Evolutionary conservation across 2,329 filamentous ascomycete genomes (phyloP), one percentile per base, ranked within the genome.

Genomic region (Pseudocercospora pini-densiflorae): DNA sequence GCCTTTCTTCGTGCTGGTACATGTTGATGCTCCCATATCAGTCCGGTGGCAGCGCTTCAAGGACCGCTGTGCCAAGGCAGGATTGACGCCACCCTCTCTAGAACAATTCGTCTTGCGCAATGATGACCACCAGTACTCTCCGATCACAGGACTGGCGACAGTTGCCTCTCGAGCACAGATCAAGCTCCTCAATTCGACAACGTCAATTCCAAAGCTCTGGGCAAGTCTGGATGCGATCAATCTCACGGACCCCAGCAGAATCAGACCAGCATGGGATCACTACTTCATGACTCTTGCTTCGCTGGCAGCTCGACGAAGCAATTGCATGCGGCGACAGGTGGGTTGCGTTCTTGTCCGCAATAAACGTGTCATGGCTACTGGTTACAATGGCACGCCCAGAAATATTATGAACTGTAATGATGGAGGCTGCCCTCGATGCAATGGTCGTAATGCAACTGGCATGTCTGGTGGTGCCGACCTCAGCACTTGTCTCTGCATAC

Each of bases 281-380:
- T 99, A 99, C 82, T 99, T 99, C 77, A 99, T 99, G 95, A 89
- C 92, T 47, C 85, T 99, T n/a, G 94, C 95, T 5, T 93, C 92
- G 36, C 88, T 99, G 57, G 95, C 95, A 7, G 92, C 94, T 0
- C 91, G 93, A 72, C 88, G 95, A 70, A 93, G 90, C 76, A 99
- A 99, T 80, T 99, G 95, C 83, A 99, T 99, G 95, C 97, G 98
- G 82, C 87, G 95, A 31, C 89, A 94, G 70, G 95, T 99, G 1
- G 95, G 95, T 7, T 97, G 94, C 80, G 95, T 98, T 6, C 85
- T 99, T 9, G 94, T 98, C 36, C 86, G 90, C 69, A 90, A 93
- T 76, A 90, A 89, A 74, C 88, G 94, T 72, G 95, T 99, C 69
- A 92, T 98, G 72, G 93, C 90, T 76, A 99, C 95, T 0, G 95